Evolutionary conservation across 768 basidiomycete genomes (phyloP).

Genomic region (Psilocybe subaeruginosa): DNA sequence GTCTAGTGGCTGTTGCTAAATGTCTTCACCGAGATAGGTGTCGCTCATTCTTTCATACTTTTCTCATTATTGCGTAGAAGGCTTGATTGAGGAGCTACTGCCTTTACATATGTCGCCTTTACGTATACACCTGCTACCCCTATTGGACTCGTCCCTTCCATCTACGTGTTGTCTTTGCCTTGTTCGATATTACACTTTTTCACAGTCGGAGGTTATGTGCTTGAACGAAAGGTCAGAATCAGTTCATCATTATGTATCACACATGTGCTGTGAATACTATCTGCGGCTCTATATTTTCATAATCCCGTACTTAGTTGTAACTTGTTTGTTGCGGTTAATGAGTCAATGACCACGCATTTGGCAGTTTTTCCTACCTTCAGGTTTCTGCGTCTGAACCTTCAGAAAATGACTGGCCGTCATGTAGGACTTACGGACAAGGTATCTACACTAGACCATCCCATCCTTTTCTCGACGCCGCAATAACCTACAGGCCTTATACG

Average conservation of each 20-base stretch:
- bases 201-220: slow-evolving; percentile 11
- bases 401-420: no score
- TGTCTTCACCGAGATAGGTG: slow-evolving; percentile 6
- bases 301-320: not conserved
- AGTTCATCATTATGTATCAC: not conserved
- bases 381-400: no score
- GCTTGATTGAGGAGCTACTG: slow-evolving; percentile 15
- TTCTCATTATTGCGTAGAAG: slow-evolving; percentile 12
- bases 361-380: not conserved
- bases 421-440: no score
- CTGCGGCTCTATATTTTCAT: not conserved
- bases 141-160: slow-evolving; percentile 30
- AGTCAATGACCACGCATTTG: slow-evolving; percentile 7
- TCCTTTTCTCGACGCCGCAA: no score
- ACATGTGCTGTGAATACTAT: not conserved
- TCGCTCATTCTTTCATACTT: slow-evolving; percentile 8
- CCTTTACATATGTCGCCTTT: slow-evolving; percentile 36
- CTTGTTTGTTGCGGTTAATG: not conserved
- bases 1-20: slow-evolving; percentile 80
- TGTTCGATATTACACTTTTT: slow-evolving; percentile 21
- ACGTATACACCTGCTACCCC: slow-evolving; percentile 38
- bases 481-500: not conserved
- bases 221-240: slow-evolving; percentile 8
- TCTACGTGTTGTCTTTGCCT: slow-evolving; percentile 27
- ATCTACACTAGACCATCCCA: no score